Evolutionary conservation across 768 basidiomycete species (phyloP).

Genomic region (Chalciporus chontae): DNA sequence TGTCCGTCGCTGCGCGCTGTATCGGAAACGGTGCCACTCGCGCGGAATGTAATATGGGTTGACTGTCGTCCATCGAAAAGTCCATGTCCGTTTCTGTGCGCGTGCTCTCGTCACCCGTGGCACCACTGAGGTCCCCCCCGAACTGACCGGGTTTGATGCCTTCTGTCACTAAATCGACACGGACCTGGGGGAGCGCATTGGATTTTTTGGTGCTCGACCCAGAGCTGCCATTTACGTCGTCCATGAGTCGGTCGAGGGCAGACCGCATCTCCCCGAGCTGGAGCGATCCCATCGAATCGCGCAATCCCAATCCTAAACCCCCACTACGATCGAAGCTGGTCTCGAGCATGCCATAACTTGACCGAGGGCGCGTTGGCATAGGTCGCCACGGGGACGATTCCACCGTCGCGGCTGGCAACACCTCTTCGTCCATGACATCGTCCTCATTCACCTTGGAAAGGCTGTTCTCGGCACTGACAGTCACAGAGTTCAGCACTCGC

Average conservation of each 20-base stretch:
- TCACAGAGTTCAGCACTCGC: conserved; percentile 23
- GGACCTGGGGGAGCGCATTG: conserved; percentile 13
- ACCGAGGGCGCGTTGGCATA: conserved; percentile 6
- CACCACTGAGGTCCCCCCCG: conserved; percentile 35
- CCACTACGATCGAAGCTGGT: conserved; percentile 24
- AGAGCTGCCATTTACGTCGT: conserved; percentile 46
- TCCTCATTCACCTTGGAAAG: background rate
- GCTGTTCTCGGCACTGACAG: background rate
- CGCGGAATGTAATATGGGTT: conserved; percentile 6
- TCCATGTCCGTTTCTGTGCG: conserved; percentile 34
- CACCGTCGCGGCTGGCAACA: background rate
- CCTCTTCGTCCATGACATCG: background rate
- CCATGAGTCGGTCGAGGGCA: conserved; percentile 70
- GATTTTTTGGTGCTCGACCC: conserved; percentile 23
- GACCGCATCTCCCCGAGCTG: conserved; percentile 70
- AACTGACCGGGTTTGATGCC: conserved; percentile 32
- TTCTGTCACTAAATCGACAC: conserved; percentile 30
- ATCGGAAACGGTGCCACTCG: conserved; percentile 29
- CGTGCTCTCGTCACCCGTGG: conserved; percentile 26
- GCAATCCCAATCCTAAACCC: conserved; percentile 20
- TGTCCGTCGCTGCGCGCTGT: conserved; percentile 53
- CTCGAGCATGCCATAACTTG: conserved; percentile 19
- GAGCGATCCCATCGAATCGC: conserved; percentile 46
- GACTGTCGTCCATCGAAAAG: conserved; percentile 23
- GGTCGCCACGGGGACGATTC: conserved; percentile 10